phyloP scores from a whole-genome alignment of 148 eudicot species.

The Rhododendron kiyosumense region DNA sequence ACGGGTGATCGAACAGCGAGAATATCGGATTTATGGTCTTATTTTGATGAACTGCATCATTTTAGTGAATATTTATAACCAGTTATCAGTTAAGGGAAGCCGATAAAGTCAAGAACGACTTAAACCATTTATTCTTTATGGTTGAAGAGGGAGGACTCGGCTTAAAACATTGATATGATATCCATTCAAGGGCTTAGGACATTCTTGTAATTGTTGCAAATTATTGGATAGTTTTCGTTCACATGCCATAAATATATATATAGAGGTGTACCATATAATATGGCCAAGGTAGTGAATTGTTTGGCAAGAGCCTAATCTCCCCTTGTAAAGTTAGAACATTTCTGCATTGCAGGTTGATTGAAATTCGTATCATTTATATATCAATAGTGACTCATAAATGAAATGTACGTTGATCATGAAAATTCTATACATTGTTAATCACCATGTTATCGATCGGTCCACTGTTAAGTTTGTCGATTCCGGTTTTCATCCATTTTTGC shows the following conservation, averaged over 20 bases:
- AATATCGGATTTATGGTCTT: too few relatives aligned
- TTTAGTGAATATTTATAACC: too few relatives aligned
- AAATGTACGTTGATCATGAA: not conserved
- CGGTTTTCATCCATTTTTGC: not conserved
- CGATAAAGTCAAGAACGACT: too few relatives aligned
- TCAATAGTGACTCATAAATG: not conserved
- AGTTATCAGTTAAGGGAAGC: not conserved
- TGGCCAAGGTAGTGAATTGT: not conserved
- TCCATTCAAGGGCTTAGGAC: not conserved
- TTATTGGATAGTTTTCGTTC: not conserved
- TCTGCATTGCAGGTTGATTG: not conserved
- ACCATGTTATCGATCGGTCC: not conserved
- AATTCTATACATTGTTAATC: not conserved
- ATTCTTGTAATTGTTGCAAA: not conserved
- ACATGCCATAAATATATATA: not conserved
- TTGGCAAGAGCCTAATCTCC: too few relatives aligned
- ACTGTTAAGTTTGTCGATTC: not conserved
- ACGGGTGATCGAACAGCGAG: not conserved
- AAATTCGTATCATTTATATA: not conserved
- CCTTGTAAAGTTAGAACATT: too few relatives aligned
- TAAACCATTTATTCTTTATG: not conserved
- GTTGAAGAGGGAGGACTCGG: not conserved
- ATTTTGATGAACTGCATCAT: too few relatives aligned
- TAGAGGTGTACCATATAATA: not conserved
- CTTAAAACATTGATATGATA: not conserved